Evolutionary conservation across 352 stramenopile genomes (phyloP).

Genomic region (Phytophthora pini): DNA sequence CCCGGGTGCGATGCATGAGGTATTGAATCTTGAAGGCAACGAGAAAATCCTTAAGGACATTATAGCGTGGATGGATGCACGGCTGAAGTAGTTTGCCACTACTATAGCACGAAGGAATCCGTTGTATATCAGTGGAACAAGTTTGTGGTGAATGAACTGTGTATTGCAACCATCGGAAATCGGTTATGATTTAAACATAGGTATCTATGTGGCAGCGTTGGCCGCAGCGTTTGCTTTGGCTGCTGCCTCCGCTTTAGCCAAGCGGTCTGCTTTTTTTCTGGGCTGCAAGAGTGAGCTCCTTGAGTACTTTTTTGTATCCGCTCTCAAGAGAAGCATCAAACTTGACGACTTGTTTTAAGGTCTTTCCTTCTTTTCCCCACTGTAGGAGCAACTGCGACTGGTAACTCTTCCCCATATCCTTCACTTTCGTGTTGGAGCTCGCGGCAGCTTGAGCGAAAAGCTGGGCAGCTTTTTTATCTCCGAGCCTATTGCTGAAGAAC

Average conservation of each 20-base stretch:
- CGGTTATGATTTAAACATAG: neutral
- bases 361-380: neutral
- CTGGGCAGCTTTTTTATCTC: neutral
- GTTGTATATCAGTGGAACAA: neutral
- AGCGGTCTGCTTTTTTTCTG: neutral
- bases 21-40: constrained; percentile 46
- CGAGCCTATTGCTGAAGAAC: neutral
- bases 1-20: constrained; percentile 42
- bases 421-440: neutral
- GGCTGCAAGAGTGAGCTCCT: neutral
- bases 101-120: neutral
- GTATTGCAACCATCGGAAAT: neutral
- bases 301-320: neutral
- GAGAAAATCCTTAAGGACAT: constrained; percentile 43
- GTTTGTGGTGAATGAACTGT: neutral
- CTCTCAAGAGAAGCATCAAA: neutral
- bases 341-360: neutral
- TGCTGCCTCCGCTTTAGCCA: neutral
- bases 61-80: constrained; percentile 44
- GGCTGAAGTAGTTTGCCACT: constrained; percentile 4
- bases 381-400: neutral
- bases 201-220: neutral
- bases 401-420: neutral
- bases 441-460: neutral
- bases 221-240: neutral